Conservation (phyloP, 345 rosid species). For the Diplotaxis tenuifolia region DNA sequence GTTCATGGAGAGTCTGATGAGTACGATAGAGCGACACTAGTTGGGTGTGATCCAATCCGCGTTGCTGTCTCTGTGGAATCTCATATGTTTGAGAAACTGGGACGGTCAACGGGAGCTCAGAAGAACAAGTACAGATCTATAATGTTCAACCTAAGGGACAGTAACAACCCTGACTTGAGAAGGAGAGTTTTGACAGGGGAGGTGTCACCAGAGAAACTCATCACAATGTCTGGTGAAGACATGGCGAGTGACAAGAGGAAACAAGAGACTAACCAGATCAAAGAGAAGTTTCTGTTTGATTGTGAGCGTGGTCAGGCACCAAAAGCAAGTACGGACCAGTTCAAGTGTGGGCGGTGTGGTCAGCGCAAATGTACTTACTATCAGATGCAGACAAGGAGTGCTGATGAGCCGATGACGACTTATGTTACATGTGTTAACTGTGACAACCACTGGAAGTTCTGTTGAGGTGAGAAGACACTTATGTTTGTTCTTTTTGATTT, state of each 20-base stretch:
- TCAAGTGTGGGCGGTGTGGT: conserved; percentile 77
- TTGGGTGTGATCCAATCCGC: conserved; percentile 70
- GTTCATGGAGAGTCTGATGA: conserved; percentile 66
- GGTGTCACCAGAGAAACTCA: conserved; percentile 45
- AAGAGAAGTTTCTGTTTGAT: conserved; percentile 74
- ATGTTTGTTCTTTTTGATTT: background rate
- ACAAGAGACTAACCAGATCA: conserved; percentile 66
- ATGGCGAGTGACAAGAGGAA: conserved; percentile 91
- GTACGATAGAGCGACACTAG: conserved; percentile 46
- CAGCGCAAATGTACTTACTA: conserved; percentile 82
- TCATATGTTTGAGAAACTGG: conserved; percentile 75
- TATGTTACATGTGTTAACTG: conserved; percentile 91
- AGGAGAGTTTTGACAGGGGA: conserved; percentile 87
- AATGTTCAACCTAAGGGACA: conserved; percentile 88
- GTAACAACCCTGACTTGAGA: conserved; percentile 85
- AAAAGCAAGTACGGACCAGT: conserved; percentile 32
- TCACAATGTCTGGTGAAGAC: conserved; percentile 63
- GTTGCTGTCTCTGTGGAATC: conserved; percentile 90
- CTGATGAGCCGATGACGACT: conserved; percentile 99
- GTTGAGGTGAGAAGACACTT: conserved; percentile 40
- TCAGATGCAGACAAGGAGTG: conserved; percentile 99
- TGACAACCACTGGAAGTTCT: conserved; percentile 89
- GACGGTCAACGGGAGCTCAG: conserved; percentile 72
- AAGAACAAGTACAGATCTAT: conserved; percentile 88
- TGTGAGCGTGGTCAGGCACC: conserved; percentile 61